Conservation (phyloP, 2,329 filamentous ascomycete genomes). For the Penicillium sp. region DNA sequence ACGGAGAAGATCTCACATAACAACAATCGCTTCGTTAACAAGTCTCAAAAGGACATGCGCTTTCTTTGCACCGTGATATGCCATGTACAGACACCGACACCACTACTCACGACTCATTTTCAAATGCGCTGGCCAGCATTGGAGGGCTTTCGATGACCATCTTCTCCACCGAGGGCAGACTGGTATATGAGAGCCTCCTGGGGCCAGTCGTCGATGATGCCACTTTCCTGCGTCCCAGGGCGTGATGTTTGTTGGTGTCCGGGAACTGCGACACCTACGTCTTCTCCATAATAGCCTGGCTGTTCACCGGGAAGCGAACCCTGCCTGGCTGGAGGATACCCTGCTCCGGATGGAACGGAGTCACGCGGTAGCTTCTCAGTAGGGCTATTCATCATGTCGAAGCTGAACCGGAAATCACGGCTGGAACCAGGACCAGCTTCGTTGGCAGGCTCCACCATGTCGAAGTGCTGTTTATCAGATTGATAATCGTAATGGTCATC, state of each 20-base stretch:
- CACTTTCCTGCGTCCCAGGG: constrained; percentile 27
- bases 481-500: constrained; percentile 16
- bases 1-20: neutral
- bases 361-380: constrained; percentile 10
- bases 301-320: constrained; percentile 37
- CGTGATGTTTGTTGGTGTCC: constrained; percentile 18
- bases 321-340: constrained; percentile 20
- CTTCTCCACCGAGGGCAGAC: constrained; percentile 26
- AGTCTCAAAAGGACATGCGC: no score
- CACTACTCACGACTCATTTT: neutral
- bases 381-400: constrained; percentile 25
- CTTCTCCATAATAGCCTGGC: constrained; percentile 20
- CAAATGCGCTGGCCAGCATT: constrained; percentile 22
- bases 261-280: constrained; percentile 12
- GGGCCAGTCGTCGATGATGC: constrained; percentile 38
- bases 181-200: constrained; percentile 46
- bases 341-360: neutral
- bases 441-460: constrained; percentile 5
- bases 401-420: constrained; percentile 37
- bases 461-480: constrained; percentile 11
- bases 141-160: constrained; percentile 29
- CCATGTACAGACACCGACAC: constrained; percentile 10
- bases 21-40: neutral
- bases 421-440: constrained; percentile 1
- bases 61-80: neutral